Conservation (phyloP, 2,329 filamentous ascomycete genomes). For the Fusarium xyrophilum region DNA sequence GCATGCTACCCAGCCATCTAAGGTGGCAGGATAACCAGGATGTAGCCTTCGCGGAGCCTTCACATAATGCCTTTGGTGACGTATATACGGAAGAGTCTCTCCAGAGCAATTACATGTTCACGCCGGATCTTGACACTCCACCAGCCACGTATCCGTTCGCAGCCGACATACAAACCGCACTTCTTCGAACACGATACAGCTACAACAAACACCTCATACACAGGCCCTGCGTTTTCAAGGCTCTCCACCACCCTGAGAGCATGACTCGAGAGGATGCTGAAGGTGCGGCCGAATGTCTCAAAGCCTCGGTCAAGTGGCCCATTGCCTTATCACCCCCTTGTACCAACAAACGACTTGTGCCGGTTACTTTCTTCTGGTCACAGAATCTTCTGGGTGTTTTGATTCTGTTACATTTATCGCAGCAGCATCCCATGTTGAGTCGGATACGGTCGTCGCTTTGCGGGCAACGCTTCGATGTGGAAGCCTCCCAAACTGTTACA, state of each 20-base stretch:
- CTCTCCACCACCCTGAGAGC: slow-evolving; percentile 61
- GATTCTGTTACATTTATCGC: slow-evolving; percentile 62
- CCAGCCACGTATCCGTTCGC: slow-evolving; percentile 55
- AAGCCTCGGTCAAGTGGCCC: slow-evolving; percentile 66
- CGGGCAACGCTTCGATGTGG: slow-evolving; percentile 57
- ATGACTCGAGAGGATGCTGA: slow-evolving; percentile 61
- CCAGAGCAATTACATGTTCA: slow-evolving; percentile 35
- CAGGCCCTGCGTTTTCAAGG: slow-evolving; percentile 66
- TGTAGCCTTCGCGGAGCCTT: slow-evolving; percentile 34
- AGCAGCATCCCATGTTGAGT: slow-evolving; percentile 57
- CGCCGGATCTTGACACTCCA: slow-evolving; percentile 34
- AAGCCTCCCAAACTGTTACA: slow-evolving; percentile 56
- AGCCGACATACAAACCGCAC: slow-evolving; percentile 63
- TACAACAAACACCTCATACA: slow-evolving; percentile 65
- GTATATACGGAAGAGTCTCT: slow-evolving; percentile 33
- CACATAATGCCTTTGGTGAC: slow-evolving; percentile 24
- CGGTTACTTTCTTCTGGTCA: slow-evolving; percentile 67
- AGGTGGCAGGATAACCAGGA: slow-evolving; percentile 64
- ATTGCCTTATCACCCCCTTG: slow-evolving; percentile 63
- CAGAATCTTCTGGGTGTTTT: slow-evolving; percentile 67
- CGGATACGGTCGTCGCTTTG: slow-evolving; percentile 58
- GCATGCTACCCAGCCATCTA: slow-evolving; percentile 59
- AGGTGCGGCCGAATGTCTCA: slow-evolving; percentile 63
- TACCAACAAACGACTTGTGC: slow-evolving; percentile 64
- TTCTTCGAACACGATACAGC: slow-evolving; percentile 65